phyloP scores from a whole-genome alignment of 2,329 filamentous ascomycete genomes.

The Talaromyces sp. region DNA sequence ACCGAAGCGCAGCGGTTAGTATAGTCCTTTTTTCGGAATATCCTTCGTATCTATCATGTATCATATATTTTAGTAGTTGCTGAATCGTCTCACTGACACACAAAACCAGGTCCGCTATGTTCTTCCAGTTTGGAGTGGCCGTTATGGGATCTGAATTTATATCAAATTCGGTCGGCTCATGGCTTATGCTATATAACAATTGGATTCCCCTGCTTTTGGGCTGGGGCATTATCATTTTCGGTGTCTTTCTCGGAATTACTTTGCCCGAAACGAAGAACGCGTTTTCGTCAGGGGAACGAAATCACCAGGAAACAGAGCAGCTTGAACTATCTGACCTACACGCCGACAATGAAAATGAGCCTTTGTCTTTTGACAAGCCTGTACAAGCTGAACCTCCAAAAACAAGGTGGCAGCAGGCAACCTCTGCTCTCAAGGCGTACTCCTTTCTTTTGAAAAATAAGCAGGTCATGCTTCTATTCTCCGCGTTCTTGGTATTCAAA shows the following conservation, averaged over 20 bases:
- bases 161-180: slow-evolving; percentile 33
- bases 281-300: slow-evolving; percentile 9
- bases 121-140: slow-evolving; percentile 36
- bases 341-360: slow-evolving; percentile 11
- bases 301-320: not conserved
- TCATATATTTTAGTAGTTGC: not conserved
- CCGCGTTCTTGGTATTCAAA: slow-evolving; percentile 44
- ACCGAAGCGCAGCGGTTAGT: slow-evolving; percentile 38
- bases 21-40: slow-evolving; percentile 7
- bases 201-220: slow-evolving; percentile 37
- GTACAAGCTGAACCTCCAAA: slow-evolving; percentile 6
- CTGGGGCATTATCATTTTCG: slow-evolving; percentile 25
- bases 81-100: not conserved
- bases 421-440: slow-evolving; percentile 29
- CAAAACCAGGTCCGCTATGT: slow-evolving; percentile 28
- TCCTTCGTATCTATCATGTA: not conserved
- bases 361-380: slow-evolving; percentile 5
- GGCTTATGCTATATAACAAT: slow-evolving; percentile 34
- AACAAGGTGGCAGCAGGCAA: not conserved
- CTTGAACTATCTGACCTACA: slow-evolving; percentile 26
- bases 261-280: slow-evolving; percentile 37
- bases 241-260: slow-evolving; percentile 26
- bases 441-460: slow-evolving; percentile 35
- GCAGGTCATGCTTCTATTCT: slow-evolving; percentile 37
- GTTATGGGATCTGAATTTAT: slow-evolving; percentile 35